A percentile compares a stretch with the other conserved stretches of the same genome.
These are phyloP conservation scores for Aaosphaeria pasadenensis DNA, from an alignment of 2,329 filamentous ascomycete genomes.

Conservation along the genomic window DNA sequence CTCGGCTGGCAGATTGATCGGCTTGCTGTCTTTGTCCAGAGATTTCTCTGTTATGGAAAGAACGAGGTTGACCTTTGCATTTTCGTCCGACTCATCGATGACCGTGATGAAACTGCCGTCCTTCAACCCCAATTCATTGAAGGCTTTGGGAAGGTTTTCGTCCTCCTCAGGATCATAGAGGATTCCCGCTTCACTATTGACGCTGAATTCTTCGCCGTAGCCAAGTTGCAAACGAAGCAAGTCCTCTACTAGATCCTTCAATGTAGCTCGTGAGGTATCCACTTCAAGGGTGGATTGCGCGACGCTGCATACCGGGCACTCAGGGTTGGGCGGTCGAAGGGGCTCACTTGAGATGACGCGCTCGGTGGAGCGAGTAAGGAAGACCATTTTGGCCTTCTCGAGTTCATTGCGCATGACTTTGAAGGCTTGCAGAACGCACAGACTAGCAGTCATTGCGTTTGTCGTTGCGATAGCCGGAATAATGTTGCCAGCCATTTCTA, in stretches of 20 bases:
- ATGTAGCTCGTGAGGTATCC: constrained; percentile 68
- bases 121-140: constrained; percentile 73
- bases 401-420: constrained; percentile 76
- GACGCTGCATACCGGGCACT: constrained; percentile 80
- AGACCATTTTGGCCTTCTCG: constrained; percentile 75
- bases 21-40: constrained; percentile 46
- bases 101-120: constrained; percentile 76
- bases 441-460: constrained; percentile 89
- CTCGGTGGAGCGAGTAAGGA: constrained; percentile 67
- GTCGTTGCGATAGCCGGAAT: constrained; percentile 98
- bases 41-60: constrained; percentile 63
- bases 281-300: constrained; percentile 65
- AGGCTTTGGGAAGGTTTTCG: constrained; percentile 77
- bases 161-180: constrained; percentile 88
- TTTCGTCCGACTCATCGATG: constrained; percentile 76
- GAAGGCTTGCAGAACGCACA: constrained; percentile 90
- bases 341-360: constrained; percentile 57
- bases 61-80: constrained; percentile 76
- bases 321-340: constrained; percentile 66
- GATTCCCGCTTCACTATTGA: constrained; percentile 72
- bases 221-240: constrained; percentile 68
- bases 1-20: constrained; percentile 50
- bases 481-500: constrained; percentile 97
- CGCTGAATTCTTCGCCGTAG: constrained; percentile 77
- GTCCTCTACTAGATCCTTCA: constrained; percentile 75